Conservation (phyloP, 495 filamentous ascomycete species). For the Neurospora sp. region DNA sequence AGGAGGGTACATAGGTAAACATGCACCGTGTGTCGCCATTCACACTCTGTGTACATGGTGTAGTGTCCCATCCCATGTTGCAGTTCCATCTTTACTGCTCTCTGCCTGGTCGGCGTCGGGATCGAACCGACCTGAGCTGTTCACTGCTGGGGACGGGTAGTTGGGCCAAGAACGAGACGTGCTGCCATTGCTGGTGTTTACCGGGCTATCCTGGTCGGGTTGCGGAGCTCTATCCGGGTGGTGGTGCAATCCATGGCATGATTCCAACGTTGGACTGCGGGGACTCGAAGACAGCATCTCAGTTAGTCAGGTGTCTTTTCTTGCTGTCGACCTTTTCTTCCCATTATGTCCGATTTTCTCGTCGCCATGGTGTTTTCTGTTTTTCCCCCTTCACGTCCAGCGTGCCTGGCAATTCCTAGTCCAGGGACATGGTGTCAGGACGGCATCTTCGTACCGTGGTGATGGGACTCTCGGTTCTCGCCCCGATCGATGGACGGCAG, state of each 20-base stretch:
- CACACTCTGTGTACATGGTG: not conserved
- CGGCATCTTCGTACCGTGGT: not conserved
- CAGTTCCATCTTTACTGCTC: not conserved
- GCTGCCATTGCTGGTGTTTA: not conserved
- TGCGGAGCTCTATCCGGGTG: not conserved
- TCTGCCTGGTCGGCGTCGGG: not conserved
- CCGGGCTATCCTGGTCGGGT: not conserved
- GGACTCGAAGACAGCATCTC: not conserved
- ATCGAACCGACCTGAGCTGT: not conserved
- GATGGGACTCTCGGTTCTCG: not conserved
- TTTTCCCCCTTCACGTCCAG: slow-evolving; percentile 5
- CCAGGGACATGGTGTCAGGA: not conserved
- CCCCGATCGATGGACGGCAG: not conserved
- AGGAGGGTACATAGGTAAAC: not conserved
- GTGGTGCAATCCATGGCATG: not conserved
- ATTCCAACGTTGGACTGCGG: not conserved
- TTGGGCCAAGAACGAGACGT: not conserved
- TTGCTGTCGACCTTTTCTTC: too few species aligned
- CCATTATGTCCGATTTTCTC: not conserved
- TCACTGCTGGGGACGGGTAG: not conserved
- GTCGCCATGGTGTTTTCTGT: slow-evolving; percentile 2
- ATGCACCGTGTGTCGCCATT: not conserved
- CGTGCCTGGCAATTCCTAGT: slow-evolving; percentile 8
- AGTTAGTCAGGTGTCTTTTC: not conserved
- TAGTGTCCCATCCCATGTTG: not conserved